Evolutionary conservation across 306 rosid genomes (phyloP), one percentile per base, ranked within the genome.

Genomic region (Prinsepia uniflora): DNA sequence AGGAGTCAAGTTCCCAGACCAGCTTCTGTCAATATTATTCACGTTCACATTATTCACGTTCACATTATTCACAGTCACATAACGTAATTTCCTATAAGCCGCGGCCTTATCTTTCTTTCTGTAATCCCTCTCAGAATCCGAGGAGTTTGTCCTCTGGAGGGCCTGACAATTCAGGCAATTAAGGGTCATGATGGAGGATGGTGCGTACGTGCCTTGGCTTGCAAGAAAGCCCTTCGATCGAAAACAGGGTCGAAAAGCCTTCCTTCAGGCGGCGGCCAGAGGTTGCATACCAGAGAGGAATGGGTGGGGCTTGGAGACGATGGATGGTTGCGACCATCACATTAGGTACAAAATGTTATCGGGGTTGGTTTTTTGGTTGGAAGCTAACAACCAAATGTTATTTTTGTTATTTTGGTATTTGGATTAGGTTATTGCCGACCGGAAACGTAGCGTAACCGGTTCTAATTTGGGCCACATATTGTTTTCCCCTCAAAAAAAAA

Each of bases 91-190:
- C 46, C 19, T 47, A 52, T 30, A 67, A 13, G 73, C 30, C 2
- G 30, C 30, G 30, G 30, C 73, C 6, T 73, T 76, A 45, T 78
- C 80, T n/a, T 63, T 75, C 45, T 5, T 4, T 24, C 24, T 17
- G 9, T 70, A 3, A 6, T 79, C 80, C 45, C 41, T 71, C 12
- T 72, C 86, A 4, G 87, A 80, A 53, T 81, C 91, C 10, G 67
- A 68, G 52, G 82, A 79, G 66, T 63, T 13, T 66, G 90, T 75
- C 73, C 87, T 90, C 17, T 68, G 73, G 8, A 87, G 65, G 12
- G 64, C 45, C n/a, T 76, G 85, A 68, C 93, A 83, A 34, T 77
- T 57, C 7, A 93, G 84, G 84, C 96, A 93, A 63, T 74, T 88
- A 62, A 93, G 89, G 74, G 77, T 84, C 98, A 88, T 88, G 64